Percentiles rank a stretch among this genome's conserved stretches.
Evolutionary conservation across 2,329 filamentous ascomycete species (phyloP).

Genomic region (Exophiala sp.): DNA sequence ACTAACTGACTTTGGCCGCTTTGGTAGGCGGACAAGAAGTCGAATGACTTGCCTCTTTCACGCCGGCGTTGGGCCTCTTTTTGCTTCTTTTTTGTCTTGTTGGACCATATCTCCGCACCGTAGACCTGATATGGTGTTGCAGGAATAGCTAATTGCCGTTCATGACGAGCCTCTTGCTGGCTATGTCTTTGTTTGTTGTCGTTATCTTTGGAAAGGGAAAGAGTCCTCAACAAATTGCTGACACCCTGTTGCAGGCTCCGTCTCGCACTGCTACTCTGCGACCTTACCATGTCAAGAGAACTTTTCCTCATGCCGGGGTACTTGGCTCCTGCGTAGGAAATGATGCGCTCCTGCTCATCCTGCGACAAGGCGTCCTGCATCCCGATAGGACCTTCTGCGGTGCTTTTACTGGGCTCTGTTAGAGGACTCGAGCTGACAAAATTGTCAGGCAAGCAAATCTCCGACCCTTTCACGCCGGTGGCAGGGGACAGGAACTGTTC

Average conservation of each 20-base stretch:
- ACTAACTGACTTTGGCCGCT: conserved; percentile 23
- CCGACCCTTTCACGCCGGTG: conserved; percentile 8
- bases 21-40: conserved; percentile 18
- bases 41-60: conserved; percentile 13
- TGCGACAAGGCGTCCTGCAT: conserved; percentile 1
- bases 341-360: conserved; percentile 30
- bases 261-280: conserved; percentile 8
- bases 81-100: conserved; percentile 24
- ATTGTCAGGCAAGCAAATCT: conserved; percentile 15
- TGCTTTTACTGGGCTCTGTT: not conserved
- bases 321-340: conserved; percentile 14
- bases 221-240: conserved; percentile 11
- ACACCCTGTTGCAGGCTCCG: conserved; percentile 22
- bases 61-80: conserved; percentile 6
- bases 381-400: not conserved
- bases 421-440: conserved; percentile 10
- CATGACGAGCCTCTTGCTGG: conserved; percentile 5
- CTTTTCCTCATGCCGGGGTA: conserved; percentile 11
- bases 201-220: conserved; percentile 10
- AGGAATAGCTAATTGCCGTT: conserved; percentile 33
- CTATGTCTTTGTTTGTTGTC: not conserved
- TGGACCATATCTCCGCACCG: conserved; percentile 35
- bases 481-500: not conserved
- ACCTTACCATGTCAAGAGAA: conserved; percentile 1
- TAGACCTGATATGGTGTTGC: conserved; percentile 37